Evolutionary conservation across 2,329 filamentous ascomycete genomes (phyloP).

Genomic region (Neofusicoccum sp.): DNA sequence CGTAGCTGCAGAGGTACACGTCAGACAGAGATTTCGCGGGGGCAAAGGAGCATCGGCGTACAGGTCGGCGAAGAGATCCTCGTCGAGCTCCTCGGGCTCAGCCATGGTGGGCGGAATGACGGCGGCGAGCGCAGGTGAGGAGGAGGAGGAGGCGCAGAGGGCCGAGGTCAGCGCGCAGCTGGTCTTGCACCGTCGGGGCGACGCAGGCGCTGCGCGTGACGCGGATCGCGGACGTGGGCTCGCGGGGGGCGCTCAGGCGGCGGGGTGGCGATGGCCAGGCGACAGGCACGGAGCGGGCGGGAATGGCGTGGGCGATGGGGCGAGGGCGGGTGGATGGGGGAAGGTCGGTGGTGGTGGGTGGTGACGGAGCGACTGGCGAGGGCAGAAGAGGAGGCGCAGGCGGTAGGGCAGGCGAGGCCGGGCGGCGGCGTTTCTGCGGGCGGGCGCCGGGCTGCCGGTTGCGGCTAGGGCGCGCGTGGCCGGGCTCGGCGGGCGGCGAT

Average conservation of each 20-base stretch:
- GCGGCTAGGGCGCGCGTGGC: not conserved
- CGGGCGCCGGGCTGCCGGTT: not conserved
- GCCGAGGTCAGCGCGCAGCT: constrained; percentile 13
- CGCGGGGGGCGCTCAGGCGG: not conserved
- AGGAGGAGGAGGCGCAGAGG: not conserved
- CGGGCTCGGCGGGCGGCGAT: not conserved
- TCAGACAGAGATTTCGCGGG: constrained; percentile 7
- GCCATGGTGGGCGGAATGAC: constrained; percentile 58
- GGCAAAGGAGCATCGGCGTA: constrained; percentile 52
- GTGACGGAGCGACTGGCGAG: constrained; percentile 10
- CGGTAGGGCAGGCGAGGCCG: constrained; percentile 15
- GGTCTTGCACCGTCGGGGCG: not conserved
- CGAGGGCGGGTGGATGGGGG: not conserved
- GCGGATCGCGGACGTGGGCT: not conserved
- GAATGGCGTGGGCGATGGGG: constrained; percentile 14
- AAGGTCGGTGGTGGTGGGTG: constrained; percentile 14
- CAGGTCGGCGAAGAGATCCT: constrained; percentile 95
- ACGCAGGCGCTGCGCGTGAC: not conserved
- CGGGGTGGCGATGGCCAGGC: not conserved
- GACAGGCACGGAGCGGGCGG: not conserved
- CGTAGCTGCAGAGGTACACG: constrained; percentile 31
- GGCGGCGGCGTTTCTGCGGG: not conserved
- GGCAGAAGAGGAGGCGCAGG: constrained; percentile 20
- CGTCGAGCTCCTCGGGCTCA: constrained; percentile 78
- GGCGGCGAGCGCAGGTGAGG: constrained; percentile 1